Conservation (phyloP, 2,329 filamentous ascomycete species). For the Colletotrichum chrysophilum region DNA sequence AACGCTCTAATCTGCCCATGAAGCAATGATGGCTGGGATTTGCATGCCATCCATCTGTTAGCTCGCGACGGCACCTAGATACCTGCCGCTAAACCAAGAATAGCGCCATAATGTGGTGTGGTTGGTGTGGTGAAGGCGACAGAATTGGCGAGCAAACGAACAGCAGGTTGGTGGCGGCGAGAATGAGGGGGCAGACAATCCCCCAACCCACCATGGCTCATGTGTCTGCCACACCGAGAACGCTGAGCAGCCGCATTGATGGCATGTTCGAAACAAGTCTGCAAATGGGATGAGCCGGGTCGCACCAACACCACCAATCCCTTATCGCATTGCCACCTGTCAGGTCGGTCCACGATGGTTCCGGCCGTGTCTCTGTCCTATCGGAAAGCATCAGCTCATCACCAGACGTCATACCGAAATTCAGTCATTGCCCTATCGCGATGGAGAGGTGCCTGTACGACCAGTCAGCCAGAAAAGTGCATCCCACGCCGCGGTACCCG, state of each 20-base stretch:
- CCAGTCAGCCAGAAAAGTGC: neutral
- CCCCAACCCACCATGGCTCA: neutral
- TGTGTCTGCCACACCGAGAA: neutral
- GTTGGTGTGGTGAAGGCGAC: neutral
- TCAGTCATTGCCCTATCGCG: neutral
- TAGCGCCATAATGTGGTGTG: neutral
- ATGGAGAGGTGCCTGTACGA: neutral
- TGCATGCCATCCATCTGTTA: neutral
- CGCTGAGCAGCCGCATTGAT: neutral
- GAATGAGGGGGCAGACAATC: neutral
- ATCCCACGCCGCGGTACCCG: neutral
- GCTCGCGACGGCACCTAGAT: neutral
- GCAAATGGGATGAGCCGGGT: slow-evolving; percentile 5
- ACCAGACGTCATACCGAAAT: neutral
- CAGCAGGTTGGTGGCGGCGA: neutral
- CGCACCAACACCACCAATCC: neutral
- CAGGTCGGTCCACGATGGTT: neutral
- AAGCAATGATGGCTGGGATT: neutral
- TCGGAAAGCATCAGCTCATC: neutral
- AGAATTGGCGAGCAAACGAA: neutral
- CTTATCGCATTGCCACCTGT: slow-evolving; percentile 4
- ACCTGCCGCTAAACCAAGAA: neutral
- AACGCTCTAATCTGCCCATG: neutral
- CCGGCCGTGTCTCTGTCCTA: neutral
- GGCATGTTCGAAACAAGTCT: slow-evolving; percentile 6